Percentiles rank a stretch among this genome's conserved stretches.
Conservation (phyloP, 2,329 filamentous ascomycete species). For the Pyrenochaeta sp. region DNA sequence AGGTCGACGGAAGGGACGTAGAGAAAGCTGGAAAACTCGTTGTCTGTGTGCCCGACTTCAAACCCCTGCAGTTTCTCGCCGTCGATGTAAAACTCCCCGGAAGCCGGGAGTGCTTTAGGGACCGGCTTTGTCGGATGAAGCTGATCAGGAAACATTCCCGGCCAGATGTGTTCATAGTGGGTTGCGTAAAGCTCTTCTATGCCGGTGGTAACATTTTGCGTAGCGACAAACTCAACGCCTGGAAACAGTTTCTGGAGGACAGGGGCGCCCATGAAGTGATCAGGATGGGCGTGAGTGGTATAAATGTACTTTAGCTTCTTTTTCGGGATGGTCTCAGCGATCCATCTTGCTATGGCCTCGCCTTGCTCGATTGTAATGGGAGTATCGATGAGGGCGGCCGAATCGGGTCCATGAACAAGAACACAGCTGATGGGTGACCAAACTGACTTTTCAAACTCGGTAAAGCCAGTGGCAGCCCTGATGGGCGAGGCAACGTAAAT, state of each 20-base stretch:
- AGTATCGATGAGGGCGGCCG: slow-evolving; percentile 52
- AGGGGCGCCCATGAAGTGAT: slow-evolving; percentile 52
- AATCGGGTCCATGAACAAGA: neutral
- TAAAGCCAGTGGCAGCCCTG: neutral
- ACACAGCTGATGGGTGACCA: neutral
- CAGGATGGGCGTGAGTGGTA: slow-evolving; percentile 55
- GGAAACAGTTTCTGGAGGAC: slow-evolving; percentile 46
- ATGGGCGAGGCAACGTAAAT: neutral
- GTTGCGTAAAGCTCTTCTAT: slow-evolving; percentile 15
- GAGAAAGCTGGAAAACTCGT: slow-evolving; percentile 45
- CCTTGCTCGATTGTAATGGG: slow-evolving; percentile 43
- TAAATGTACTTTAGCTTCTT: slow-evolving; percentile 49
- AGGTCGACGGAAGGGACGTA: slow-evolving; percentile 46
- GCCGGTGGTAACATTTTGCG: slow-evolving; percentile 4
- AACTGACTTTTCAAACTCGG: neutral
- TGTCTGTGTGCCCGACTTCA: slow-evolving; percentile 18
- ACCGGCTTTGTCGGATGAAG: neutral
- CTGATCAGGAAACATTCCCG: neutral
- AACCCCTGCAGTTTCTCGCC: slow-evolving; percentile 5
- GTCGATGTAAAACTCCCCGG: slow-evolving; percentile 28
- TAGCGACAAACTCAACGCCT: slow-evolving; percentile 28
- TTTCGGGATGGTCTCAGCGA: slow-evolving; percentile 33
- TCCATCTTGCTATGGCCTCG: slow-evolving; percentile 47
- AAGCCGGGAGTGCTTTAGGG: slow-evolving; percentile 16
- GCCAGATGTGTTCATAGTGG: neutral